These are phyloP conservation scores for Chaetomium strumarium DNA, from an alignment of 2,329 filamentous ascomycete genomes.

Conservation along the genomic window DNA sequence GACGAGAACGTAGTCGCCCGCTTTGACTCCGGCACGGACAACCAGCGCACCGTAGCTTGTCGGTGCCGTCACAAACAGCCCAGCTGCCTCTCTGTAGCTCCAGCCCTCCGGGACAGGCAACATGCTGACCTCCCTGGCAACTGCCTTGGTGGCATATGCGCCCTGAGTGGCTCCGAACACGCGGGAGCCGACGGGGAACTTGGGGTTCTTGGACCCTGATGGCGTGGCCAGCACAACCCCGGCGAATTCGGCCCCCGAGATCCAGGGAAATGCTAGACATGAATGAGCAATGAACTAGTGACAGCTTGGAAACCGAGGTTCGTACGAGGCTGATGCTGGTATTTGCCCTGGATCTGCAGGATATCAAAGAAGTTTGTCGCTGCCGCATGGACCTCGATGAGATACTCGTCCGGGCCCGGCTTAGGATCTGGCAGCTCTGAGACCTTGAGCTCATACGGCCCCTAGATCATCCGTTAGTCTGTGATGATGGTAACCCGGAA, in stretches of 20 bases:
- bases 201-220: conserved; percentile 41
- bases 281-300: background rate
- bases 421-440: conserved; percentile 67
- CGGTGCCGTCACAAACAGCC: conserved; percentile 85
- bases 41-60: conserved; percentile 85
- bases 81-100: conserved; percentile 79
- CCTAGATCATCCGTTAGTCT: conserved; percentile 42
- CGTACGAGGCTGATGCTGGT: conserved; percentile 68
- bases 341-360: conserved; percentile 90
- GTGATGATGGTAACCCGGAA: background rate
- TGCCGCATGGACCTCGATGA: conserved; percentile 78
- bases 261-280: conserved; percentile 70
- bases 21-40: conserved; percentile 66
- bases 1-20: conserved; percentile 80
- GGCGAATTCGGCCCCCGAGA: conserved; percentile 81
- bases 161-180: conserved; percentile 87
- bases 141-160: conserved; percentile 73
- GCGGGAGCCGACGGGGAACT: conserved; percentile 69
- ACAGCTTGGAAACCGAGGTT: background rate
- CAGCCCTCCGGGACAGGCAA: conserved; percentile 73
- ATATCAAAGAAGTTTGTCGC: conserved; percentile 98
- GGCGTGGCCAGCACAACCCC: conserved; percentile 69
- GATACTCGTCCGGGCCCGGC: conserved; percentile 68
- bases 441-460: conserved; percentile 72
- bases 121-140: conserved; percentile 59